These are phyloP conservation scores for Leccinum incarnatum DNA, from an alignment of 768 basidiomycete species.

Conservation along the genomic window DNA sequence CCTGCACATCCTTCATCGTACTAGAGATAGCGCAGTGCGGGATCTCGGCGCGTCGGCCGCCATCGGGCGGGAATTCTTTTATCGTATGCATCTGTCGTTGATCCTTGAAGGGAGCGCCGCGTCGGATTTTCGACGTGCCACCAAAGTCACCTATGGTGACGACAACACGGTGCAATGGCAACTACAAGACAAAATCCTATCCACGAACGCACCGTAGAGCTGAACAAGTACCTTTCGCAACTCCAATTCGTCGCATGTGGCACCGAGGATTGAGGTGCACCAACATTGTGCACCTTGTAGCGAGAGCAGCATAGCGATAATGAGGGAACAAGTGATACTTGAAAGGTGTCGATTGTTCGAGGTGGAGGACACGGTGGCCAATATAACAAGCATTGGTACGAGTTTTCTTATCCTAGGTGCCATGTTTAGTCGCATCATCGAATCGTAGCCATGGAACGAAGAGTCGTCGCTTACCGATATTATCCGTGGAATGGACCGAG, in stretches of 20 bases:
- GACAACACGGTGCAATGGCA: not conserved
- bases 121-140: slow-evolving; percentile 73
- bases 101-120: slow-evolving; percentile 39
- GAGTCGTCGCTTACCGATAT: slow-evolving; percentile 1
- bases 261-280: slow-evolving; percentile 87
- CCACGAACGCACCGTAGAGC: slow-evolving; percentile 44
- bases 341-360: slow-evolving; percentile 64
- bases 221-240: slow-evolving; percentile 77
- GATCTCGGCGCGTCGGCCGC: too few species aligned
- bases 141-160: slow-evolving; percentile 29
- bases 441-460: not conserved
- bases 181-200: not conserved
- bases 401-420: slow-evolving; percentile 81
- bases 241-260: slow-evolving; percentile 80
- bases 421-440: slow-evolving; percentile 70
- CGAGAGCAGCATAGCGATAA: slow-evolving; percentile 74
- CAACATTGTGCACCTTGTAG: slow-evolving; percentile 76
- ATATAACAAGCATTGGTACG: slow-evolving; percentile 82
- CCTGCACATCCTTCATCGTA: too few species aligned
- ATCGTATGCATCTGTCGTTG: slow-evolving; percentile 38
- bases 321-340: slow-evolving; percentile 86
- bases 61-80: too few species aligned
- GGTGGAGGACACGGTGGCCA: slow-evolving; percentile 80
- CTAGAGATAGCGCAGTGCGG: too few species aligned
- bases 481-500: slow-evolving; percentile 69